Percentiles rank a stretch among this genome's conserved stretches.
Evolutionary conservation across 2,329 filamentous ascomycete genomes (phyloP).

Genomic region (Ophiostoma sp.): DNA sequence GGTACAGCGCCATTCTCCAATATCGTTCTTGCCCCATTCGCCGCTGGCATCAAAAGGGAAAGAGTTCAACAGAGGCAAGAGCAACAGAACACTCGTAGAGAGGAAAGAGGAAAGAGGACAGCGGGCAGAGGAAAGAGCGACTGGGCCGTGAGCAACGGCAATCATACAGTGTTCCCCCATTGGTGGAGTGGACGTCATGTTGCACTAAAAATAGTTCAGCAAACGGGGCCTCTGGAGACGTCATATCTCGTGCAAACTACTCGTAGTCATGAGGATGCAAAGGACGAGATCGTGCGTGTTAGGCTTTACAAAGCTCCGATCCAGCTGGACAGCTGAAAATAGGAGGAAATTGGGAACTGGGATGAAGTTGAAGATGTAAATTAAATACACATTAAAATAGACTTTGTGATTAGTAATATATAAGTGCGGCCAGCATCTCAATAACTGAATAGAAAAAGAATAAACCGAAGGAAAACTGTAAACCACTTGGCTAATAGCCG

Average conservation of each 20-base stretch:
- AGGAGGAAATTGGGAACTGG: background rate
- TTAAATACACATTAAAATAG: background rate
- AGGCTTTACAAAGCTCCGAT: conserved; percentile 1
- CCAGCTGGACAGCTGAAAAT: conserved; percentile 1
- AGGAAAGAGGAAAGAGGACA: too few relatives aligned
- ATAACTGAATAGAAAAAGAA: background rate
- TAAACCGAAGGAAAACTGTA: background rate
- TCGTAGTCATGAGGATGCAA: background rate
- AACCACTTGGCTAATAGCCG: background rate
- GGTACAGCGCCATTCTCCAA: background rate
- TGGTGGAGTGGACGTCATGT: background rate
- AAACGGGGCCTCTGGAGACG: conserved; percentile 3
- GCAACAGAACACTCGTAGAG: background rate
- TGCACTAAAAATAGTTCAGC: background rate
- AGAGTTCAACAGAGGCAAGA: background rate
- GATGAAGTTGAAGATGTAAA: background rate
- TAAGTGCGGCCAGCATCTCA: background rate
- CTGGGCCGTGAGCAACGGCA: background rate
- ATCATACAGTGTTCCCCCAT: background rate
- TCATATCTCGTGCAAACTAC: background rate
- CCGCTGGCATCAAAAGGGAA: background rate
- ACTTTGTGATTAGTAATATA: background rate
- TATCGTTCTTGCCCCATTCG: background rate
- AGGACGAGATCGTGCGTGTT: background rate
- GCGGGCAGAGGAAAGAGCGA: background rate